Base-by-base conservation (phyloP, 257 asterid genomes). In the Mentha longifolia region DNA sequence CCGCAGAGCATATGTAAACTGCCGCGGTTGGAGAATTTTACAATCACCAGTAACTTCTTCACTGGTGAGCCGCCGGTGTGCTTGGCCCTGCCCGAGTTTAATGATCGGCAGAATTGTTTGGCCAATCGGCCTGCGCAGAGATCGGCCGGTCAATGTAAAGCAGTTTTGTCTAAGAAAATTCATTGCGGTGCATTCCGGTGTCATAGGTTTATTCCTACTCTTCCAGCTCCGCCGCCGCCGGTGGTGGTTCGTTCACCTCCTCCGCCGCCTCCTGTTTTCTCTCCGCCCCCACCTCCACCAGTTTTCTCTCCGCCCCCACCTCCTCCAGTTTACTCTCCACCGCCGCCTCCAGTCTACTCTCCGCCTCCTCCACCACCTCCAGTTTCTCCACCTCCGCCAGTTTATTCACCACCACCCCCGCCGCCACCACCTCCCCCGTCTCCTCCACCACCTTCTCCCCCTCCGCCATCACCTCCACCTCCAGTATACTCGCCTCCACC, bases 171-270 rank as follows among this genome's bases (percentile, higher is more conserved):
- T 0, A 89, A 86, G 81, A 87, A 41, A 54, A 43, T 89, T 73
- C 92, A 87, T 71, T 92, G 98, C 61, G 76, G 92, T 70, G 92
- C 93, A 35, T 92, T 91, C 35, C 86, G 63, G 50, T 91, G 97
- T 75, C 88, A 80, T 54, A 86, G 83, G 5, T 91, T 91, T 65
- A 56, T 82, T 77, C 98, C 98, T 0, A 71, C 85, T 35, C 74
- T 84, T 50, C 97, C 96, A 3, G 39, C 89, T 2, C 95, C 92
- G 5, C 87, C 89, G 4, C 89, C 92, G 0, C 85, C 84, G 0
- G 13, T 76, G 7, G 77, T 82, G 0, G 69, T 78, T 0, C 77
- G 35, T 20, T 62, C 85, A 6, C 73, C 81, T 0, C 81, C 93
- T 0, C 79, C 86, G 0, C 56, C 88, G 0, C 76, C 84, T 0